Evolutionary conservation across 345 rosid genomes (phyloP).

Genomic region (Sonneratia caseolaris): DNA sequence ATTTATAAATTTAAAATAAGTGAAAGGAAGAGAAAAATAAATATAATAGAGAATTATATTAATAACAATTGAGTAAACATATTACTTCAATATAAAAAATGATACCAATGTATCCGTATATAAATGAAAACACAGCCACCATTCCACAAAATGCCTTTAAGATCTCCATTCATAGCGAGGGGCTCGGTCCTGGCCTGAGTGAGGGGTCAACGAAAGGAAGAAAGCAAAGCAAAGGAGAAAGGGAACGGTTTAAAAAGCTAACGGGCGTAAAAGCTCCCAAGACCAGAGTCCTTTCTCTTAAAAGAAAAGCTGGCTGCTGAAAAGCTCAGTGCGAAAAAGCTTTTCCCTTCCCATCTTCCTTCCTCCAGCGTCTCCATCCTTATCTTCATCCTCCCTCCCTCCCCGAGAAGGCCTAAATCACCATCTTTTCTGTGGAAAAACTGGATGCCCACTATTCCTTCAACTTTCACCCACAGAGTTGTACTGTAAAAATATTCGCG

Average conservation of each 20-base stretch:
- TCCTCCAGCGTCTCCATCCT: background rate
- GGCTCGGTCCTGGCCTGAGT: background rate
- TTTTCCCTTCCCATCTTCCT: background rate
- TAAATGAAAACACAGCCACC: too few relatives aligned
- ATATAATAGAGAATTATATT: too few relatives aligned
- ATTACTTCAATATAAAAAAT: too few relatives aligned
- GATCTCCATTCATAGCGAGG: too few relatives aligned
- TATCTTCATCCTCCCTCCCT: background rate
- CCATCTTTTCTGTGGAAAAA: background rate
- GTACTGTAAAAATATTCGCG: background rate
- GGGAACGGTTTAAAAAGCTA: background rate
- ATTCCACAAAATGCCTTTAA: too few relatives aligned
- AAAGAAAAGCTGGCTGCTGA: background rate
- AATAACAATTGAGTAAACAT: too few relatives aligned
- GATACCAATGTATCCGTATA: too few relatives aligned
- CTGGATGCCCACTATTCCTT: too few relatives aligned
- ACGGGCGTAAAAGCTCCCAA: slow-evolving; percentile 1
- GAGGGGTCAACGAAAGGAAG: background rate
- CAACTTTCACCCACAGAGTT: background rate
- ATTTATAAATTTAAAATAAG: too few relatives aligned
- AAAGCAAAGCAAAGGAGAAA: background rate
- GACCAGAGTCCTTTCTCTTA: background rate
- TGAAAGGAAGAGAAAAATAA: too few relatives aligned
- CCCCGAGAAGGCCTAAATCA: background rate
- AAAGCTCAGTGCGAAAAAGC: background rate